Evolutionary conservation across 164 flowering plant genomes (phyloP).

Genomic region (Liquidambar formosana): DNA sequence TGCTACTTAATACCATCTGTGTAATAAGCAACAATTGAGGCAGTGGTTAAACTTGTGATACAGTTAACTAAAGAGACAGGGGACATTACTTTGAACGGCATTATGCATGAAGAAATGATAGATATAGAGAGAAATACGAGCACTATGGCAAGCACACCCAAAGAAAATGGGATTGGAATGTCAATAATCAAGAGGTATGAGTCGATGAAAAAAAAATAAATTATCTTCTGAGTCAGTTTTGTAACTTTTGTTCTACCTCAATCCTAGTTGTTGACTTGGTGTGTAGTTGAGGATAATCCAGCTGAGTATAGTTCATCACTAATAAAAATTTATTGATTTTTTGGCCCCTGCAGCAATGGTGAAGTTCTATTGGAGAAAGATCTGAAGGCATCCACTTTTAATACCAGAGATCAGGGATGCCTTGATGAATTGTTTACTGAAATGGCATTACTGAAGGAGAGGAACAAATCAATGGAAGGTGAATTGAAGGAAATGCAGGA

Average conservation of each 20-base stretch:
- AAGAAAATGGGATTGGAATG: conserved; percentile 3
- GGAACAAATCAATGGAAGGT: conserved; percentile 63
- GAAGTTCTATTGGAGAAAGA: conserved; percentile 18
- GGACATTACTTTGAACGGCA: conserved; percentile 10
- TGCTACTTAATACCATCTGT: not conserved
- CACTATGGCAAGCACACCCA: not conserved
- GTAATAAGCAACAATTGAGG: not conserved
- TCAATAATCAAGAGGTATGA: conserved; percentile 13
- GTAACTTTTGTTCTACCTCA: not conserved
- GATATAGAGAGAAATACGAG: conserved; percentile 2
- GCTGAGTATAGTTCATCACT: not conserved
- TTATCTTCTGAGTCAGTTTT: not conserved
- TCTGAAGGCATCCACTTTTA: conserved; percentile 9
- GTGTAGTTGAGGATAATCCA: not conserved
- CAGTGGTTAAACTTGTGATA: conserved; percentile 12
- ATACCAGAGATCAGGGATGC: conserved; percentile 17
- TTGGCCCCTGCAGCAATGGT: conserved; percentile 20
- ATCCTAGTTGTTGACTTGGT: not conserved
- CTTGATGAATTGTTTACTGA: conserved; percentile 35
- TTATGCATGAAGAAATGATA: conserved; percentile 16
- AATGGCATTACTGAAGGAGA: conserved; percentile 50
- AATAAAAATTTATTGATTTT: not conserved
- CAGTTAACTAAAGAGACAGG: conserved; percentile 24
- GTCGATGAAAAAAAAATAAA: not conserved
- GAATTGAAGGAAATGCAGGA: conserved; percentile 92